Conservation (phyloP, 768 basidiomycete genomes). For the Tulasnella sp. region DNA sequence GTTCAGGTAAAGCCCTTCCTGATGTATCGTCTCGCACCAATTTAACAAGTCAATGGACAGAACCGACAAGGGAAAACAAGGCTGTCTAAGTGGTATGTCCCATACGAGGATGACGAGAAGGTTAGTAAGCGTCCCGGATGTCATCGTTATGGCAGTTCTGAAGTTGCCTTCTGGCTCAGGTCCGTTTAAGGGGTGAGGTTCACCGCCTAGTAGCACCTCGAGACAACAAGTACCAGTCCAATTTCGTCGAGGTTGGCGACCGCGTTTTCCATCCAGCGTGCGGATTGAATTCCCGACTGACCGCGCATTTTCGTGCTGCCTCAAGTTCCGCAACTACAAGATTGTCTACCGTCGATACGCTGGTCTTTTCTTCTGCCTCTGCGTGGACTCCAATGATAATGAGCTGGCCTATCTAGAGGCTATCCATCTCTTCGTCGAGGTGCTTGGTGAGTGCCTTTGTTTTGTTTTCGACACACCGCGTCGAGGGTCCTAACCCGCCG, state of each 20-base stretch:
- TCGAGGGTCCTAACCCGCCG: conserved; percentile 6
- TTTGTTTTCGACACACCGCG: neutral
- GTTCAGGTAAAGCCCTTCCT: conserved; percentile 61
- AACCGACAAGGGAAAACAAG: conserved; percentile 98
- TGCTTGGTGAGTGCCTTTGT: conserved; percentile 59
- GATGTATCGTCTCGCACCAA: neutral
- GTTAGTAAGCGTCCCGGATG: conserved; percentile 34
- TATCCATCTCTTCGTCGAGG: conserved; percentile 96
- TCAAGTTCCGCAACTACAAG: conserved; percentile 94
- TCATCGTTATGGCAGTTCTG: neutral
- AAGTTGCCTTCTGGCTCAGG: conserved; percentile 40
- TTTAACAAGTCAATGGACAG: conserved; percentile 36
- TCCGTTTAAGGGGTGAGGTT: conserved; percentile 90
- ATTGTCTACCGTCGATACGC: conserved; percentile 95
- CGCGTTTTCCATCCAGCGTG: neutral
- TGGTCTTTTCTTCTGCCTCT: conserved; percentile 95
- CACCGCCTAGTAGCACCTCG: conserved; percentile 91
- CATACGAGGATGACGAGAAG: conserved; percentile 99
- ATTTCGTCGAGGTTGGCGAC: conserved; percentile 85
- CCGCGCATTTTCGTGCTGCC: neutral
- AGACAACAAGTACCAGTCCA: conserved; percentile 98
- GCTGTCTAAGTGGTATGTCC: conserved; percentile 97
- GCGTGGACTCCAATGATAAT: conserved; percentile 97
- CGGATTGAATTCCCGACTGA: conserved; percentile 13
- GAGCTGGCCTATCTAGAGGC: conserved; percentile 96